phyloP scores from a whole-genome alignment of 495 filamentous ascomycete species.

The Penicillium cataractarum region DNA sequence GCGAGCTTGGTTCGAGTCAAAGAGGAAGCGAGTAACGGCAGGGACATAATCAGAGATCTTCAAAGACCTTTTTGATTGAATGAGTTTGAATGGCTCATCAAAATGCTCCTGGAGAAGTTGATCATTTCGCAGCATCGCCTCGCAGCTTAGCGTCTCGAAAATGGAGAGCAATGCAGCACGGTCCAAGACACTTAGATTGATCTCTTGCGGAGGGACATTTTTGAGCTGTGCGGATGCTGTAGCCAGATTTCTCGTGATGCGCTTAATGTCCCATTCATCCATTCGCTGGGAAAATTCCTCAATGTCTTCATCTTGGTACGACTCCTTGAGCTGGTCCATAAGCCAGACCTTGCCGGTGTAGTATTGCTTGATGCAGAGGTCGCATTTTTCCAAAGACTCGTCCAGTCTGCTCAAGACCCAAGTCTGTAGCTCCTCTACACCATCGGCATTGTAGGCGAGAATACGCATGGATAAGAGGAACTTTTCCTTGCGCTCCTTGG shows the following conservation, averaged over 20 bases:
- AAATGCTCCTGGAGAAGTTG: slow-evolving; percentile 61
- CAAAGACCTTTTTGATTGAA: slow-evolving; percentile 71
- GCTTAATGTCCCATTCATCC: slow-evolving; percentile 61
- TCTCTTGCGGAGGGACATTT: slow-evolving; percentile 49
- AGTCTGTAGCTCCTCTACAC: slow-evolving; percentile 59
- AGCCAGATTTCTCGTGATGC: slow-evolving; percentile 62
- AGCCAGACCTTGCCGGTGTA: slow-evolving; percentile 70
- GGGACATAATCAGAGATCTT: slow-evolving; percentile 73
- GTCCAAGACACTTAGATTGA: slow-evolving; percentile 53
- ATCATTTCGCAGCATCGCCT: slow-evolving; percentile 59
- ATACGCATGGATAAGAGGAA: slow-evolving; percentile 68
- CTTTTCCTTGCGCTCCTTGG: slow-evolving; percentile 57
- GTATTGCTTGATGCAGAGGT: slow-evolving; percentile 79
- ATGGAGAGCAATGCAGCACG: slow-evolving; percentile 58
- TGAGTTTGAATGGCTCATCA: slow-evolving; percentile 73
- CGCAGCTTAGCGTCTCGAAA: slow-evolving; percentile 66
- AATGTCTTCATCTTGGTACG: slow-evolving; percentile 67
- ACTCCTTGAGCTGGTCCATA: slow-evolving; percentile 60
- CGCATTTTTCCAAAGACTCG: slow-evolving; percentile 66
- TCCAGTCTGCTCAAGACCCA: slow-evolving; percentile 61
- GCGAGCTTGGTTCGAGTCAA: slow-evolving; percentile 62
- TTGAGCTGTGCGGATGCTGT: slow-evolving; percentile 52
- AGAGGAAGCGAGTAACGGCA: slow-evolving; percentile 79
- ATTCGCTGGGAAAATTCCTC: slow-evolving; percentile 56
- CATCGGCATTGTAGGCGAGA: slow-evolving; percentile 65